phyloP scores from a whole-genome alignment of 1,139 yeast genomes.

The Candida gigantensis region DNA sequence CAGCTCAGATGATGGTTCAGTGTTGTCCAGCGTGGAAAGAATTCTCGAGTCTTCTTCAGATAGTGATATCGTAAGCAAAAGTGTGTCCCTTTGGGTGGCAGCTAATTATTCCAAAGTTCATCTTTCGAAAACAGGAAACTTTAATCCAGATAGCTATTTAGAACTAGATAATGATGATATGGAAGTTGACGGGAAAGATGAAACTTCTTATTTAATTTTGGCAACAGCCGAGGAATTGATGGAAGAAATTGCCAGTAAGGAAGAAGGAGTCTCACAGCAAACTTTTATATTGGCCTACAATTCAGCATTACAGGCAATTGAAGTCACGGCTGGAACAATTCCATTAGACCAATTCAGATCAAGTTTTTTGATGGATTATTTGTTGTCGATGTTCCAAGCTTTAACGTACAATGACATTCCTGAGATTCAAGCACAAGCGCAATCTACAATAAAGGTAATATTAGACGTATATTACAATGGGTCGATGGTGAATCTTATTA shows the following conservation, averaged over 20 bases:
- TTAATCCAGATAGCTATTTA: slow-evolving; percentile 28
- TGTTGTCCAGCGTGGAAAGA: slow-evolving; percentile 17
- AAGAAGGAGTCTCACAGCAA: neutral
- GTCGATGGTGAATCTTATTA: slow-evolving; percentile 54
- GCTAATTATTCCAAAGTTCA: slow-evolving; percentile 17
- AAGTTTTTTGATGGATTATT: slow-evolving; percentile 33
- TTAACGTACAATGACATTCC: slow-evolving; percentile 32
- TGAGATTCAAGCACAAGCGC: slow-evolving; percentile 33
- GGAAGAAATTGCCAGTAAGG: slow-evolving; percentile 17
- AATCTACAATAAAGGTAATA: slow-evolving; percentile 31
- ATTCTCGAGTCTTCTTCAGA: slow-evolving; percentile 14
- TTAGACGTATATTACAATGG: slow-evolving; percentile 58
- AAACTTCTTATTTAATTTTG: slow-evolving; percentile 24
- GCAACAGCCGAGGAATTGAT: slow-evolving; percentile 30
- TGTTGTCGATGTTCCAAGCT: slow-evolving; percentile 37
- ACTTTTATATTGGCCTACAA: slow-evolving; percentile 21
- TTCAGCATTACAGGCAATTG: slow-evolving; percentile 35
- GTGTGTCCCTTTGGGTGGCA: slow-evolving; percentile 35
- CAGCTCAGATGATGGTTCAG: neutral
- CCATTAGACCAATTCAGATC: slow-evolving; percentile 31
- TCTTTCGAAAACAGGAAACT: slow-evolving; percentile 14
- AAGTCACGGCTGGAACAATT: slow-evolving; percentile 24
- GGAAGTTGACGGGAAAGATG: slow-evolving; percentile 14
- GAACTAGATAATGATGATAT: slow-evolving; percentile 20
- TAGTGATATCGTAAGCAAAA: slow-evolving; percentile 12